phyloP scores from a whole-genome alignment of 306 rosid genomes.

The Medicago ruthenica region DNA sequence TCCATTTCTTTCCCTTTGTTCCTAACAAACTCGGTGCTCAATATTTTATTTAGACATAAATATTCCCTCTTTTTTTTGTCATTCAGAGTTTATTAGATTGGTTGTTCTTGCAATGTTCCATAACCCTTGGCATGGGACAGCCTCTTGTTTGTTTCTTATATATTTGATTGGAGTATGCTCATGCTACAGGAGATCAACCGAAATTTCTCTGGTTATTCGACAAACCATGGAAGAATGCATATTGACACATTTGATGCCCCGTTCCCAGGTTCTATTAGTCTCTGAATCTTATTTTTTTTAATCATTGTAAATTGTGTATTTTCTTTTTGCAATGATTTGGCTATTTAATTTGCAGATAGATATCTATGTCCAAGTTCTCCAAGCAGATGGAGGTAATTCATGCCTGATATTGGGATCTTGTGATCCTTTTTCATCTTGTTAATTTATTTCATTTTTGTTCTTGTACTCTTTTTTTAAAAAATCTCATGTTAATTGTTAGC shows the following conservation, averaged over 20 bases:
- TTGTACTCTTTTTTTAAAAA: slow-evolving; percentile 17
- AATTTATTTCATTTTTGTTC: slow-evolving; percentile 7
- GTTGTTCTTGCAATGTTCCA: slow-evolving; percentile 19
- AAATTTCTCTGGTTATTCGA: slow-evolving; percentile 88
- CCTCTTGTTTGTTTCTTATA: slow-evolving; percentile 26
- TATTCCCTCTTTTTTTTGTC: background rate
- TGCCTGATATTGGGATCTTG: slow-evolving; percentile 28
- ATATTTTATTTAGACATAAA: background rate
- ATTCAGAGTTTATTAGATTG: slow-evolving; percentile 31
- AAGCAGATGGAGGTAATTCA: slow-evolving; percentile 90
- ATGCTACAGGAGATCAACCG: slow-evolving; percentile 80
- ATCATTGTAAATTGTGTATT: background rate
- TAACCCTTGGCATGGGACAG: slow-evolving; percentile 5
- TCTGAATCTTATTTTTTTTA: slow-evolving; percentile 35
- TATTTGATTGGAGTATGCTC: slow-evolving; percentile 40
- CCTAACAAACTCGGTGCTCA: background rate
- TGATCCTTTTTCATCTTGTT: slow-evolving; percentile 30
- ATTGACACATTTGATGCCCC: slow-evolving; percentile 86
- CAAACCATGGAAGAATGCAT: slow-evolving; percentile 93
- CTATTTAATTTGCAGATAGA: slow-evolving; percentile 66
- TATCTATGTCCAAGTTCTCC: slow-evolving; percentile 92
- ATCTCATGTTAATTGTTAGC: slow-evolving; percentile 22
- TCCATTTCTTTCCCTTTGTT: background rate
- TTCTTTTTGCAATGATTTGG: slow-evolving; percentile 38
- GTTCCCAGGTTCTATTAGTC: slow-evolving; percentile 73